Evolutionary conservation across 176 grass and related monocot species (phyloP).

Genomic region (Triticum dicoccoides): DNA sequence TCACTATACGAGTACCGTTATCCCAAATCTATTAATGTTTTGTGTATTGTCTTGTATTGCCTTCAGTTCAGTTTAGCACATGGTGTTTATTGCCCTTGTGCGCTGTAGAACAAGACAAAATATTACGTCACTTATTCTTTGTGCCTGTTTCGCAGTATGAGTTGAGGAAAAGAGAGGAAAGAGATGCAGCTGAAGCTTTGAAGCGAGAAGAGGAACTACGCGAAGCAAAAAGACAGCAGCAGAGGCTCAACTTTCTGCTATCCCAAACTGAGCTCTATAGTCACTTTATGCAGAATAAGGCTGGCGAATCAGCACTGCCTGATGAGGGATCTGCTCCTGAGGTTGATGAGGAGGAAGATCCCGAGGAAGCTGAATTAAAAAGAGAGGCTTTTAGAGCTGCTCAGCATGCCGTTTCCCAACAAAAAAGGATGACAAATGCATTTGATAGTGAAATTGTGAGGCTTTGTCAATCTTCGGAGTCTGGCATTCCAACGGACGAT

Average conservation of each 20-base stretch:
- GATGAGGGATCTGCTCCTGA: conserved; percentile 49
- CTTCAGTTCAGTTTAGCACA: conserved; percentile 1
- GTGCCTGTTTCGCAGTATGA: conserved; percentile 59
- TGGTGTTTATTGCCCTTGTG: background rate
- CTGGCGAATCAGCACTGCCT: conserved; percentile 47
- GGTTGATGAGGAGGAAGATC: conserved; percentile 72
- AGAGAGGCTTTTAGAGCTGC: conserved; percentile 89
- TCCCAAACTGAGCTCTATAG: conserved; percentile 99
- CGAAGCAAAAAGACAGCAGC: conserved; percentile 98
- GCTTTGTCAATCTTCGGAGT: conserved; percentile 60
- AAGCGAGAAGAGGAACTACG: conserved; percentile 91
- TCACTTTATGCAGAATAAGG: conserved; percentile 98
- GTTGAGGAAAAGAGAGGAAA: conserved; percentile 97
- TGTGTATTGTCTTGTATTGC: background rate
- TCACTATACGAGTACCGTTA: background rate
- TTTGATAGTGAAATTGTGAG: conserved; percentile 91
- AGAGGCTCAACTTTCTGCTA: conserved; percentile 93
- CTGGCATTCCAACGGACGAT: conserved; percentile 51
- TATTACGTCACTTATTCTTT: conserved; percentile 11
- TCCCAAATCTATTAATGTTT: background rate
- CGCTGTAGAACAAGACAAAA: background rate
- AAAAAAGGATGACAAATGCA: conserved; percentile 92
- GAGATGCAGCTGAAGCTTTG: conserved; percentile 91
- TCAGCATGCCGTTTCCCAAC: conserved; percentile 86
- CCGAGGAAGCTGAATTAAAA: conserved; percentile 87